Conservation (phyloP, 2,329 filamentous ascomycete species). For the Fragosphaeria purpurea region DNA sequence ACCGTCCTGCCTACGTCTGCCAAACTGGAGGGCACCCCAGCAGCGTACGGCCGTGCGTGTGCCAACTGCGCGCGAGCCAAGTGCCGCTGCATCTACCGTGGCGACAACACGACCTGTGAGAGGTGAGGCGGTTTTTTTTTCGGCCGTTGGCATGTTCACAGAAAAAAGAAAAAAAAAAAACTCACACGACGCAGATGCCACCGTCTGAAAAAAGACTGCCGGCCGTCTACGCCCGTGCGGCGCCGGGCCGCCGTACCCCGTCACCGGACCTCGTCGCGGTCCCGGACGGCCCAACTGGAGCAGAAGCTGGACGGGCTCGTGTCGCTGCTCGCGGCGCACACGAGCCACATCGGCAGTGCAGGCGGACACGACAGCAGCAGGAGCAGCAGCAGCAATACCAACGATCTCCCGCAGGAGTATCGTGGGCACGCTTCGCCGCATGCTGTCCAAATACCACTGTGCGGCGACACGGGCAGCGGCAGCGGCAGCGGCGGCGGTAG, state of each 20-base stretch:
- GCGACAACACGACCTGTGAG: constrained; percentile 23
- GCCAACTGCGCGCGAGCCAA: constrained; percentile 37
- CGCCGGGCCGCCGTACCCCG: constrained; percentile 25
- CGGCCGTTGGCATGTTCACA: no score
- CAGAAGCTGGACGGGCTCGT: constrained; percentile 40
- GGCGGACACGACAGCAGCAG: constrained; percentile 10
- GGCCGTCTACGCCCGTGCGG: constrained; percentile 32
- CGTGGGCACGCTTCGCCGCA: no score
- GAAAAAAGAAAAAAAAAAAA: no score
- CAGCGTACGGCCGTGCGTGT: constrained; percentile 33
- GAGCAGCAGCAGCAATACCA: constrained; percentile 4
- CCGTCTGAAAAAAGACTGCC: constrained; percentile 37
- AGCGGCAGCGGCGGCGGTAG: no score
- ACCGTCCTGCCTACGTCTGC: no score
- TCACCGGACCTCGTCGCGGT: constrained; percentile 17
- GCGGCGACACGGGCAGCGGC: no score
- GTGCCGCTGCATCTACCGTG: constrained; percentile 35
- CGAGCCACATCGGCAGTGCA: constrained; percentile 15
- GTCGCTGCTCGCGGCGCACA: constrained; percentile 28
- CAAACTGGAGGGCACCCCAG: constrained; percentile 14
- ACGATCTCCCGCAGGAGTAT: not conserved
- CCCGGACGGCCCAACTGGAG: constrained; percentile 34
- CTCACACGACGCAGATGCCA: constrained; percentile 22
- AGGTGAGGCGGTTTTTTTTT: constrained; percentile 11
- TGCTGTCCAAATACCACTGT: no score